Conservation (phyloP, 2,329 filamentous ascomycete species). For the Colletotrichum tamarilloi region DNA sequence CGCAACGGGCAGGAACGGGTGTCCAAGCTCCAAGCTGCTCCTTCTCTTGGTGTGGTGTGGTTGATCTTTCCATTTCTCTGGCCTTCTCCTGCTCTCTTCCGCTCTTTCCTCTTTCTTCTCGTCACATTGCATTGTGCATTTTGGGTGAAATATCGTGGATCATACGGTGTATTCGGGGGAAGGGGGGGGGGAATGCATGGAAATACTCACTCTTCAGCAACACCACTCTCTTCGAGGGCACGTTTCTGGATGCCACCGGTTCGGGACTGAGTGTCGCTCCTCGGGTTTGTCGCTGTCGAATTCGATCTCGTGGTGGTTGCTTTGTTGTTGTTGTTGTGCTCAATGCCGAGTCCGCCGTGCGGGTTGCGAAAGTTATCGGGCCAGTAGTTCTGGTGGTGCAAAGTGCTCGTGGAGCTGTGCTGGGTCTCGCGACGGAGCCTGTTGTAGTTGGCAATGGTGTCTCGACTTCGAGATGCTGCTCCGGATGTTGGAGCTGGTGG, state of each 20-base stretch:
- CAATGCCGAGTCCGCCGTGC: conserved; percentile 18
- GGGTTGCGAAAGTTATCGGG: conserved; percentile 26
- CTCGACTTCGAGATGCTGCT: background rate
- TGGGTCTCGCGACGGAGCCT: conserved; percentile 2
- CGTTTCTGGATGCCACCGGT: background rate
- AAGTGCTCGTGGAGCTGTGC: conserved; percentile 12
- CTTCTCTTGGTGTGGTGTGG: background rate
- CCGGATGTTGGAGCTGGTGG: background rate
- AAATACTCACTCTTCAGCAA: conserved; percentile 9
- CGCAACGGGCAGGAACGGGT: background rate
- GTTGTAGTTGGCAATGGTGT: conserved; percentile 19
- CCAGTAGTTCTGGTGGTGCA: conserved; percentile 24
- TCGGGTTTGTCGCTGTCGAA: background rate
- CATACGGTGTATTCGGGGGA: background rate
- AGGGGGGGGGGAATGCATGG: background rate
- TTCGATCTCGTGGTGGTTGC: background rate
- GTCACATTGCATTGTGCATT: background rate
- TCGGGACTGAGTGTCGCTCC: conserved; percentile 13
- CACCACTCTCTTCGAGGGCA: background rate
- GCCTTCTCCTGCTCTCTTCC: too few relatives aligned
- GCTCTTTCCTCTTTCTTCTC: background rate
- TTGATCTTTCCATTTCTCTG: background rate
- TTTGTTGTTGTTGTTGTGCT: background rate
- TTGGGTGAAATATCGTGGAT: background rate
- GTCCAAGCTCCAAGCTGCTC: background rate